phyloP scores from a whole-genome alignment of 2,329 filamentous ascomycete genomes.

The Exophiala sideris region DNA sequence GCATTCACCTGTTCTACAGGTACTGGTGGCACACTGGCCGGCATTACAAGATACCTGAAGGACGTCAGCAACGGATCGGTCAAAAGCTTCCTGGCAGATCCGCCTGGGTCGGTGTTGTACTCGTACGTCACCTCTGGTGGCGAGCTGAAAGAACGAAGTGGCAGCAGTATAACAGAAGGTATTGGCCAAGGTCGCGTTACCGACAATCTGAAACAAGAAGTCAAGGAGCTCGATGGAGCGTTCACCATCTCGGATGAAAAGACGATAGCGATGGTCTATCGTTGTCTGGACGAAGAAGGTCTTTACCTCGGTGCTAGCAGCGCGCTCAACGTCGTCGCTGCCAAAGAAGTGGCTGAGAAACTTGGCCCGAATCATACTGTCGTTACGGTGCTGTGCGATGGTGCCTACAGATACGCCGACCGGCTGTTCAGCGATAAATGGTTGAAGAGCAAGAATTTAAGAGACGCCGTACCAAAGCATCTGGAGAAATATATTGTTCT shows the following conservation, averaged over 20 bases:
- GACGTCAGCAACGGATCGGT: constrained; percentile 72
- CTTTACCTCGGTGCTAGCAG: constrained; percentile 93
- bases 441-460: constrained; percentile 79
- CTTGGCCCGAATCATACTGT: constrained; percentile 85
- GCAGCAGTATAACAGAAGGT: constrained; percentile 92
- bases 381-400: constrained; percentile 91
- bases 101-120: constrained; percentile 88
- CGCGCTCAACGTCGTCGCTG: constrained; percentile 90
- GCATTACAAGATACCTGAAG: constrained; percentile 85
- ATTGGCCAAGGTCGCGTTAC: constrained; percentile 96
- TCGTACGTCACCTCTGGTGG: constrained; percentile 86
- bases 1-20: constrained; percentile 95
- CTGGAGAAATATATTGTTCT: constrained; percentile 93
- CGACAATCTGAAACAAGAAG: constrained; percentile 85
- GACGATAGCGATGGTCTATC: constrained; percentile 96
- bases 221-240: constrained; percentile 79
- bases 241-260: constrained; percentile 85
- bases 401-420: constrained; percentile 96
- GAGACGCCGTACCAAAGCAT: constrained; percentile 76
- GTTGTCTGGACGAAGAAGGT: constrained; percentile 92
- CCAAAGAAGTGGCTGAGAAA: constrained; percentile 88
- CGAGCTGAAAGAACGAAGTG: constrained; percentile 73
- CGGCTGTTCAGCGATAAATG: constrained; percentile 88
- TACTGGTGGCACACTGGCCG: constrained; percentile 86
- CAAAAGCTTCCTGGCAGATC: constrained; percentile 87